Evolutionary conservation across 257 asterid species (phyloP), one percentile per base, ranked within the genome.

Genomic region (Capsicum pubescens): DNA sequence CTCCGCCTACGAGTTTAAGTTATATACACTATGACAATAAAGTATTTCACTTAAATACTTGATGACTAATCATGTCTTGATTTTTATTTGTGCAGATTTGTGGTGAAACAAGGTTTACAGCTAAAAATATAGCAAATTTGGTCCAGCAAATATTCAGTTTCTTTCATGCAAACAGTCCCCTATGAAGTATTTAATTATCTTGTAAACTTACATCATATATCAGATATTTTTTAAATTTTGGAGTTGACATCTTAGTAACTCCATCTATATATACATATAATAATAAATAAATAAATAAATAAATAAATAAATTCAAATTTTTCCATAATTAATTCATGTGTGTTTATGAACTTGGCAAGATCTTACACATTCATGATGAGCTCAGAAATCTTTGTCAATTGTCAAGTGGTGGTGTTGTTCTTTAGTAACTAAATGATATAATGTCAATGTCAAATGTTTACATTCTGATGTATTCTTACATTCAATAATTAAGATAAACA

Each of bases 131-230:
- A 70, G 99, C 99, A 63, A 94, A 93, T 86, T 91, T 97, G 35
- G 91, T 96, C 60, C 98, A 96, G 87, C 99, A 94, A 84, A 94
- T 95, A 86, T 93, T 96, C 91, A 93, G 88, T 83, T 96, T 93
- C 59, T 92, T 96, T 87, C 92, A 95, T 86, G 95, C 94, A 88
- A 89, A 87, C 84, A 87, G 84, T 86, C 85, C 74, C 85, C 80
- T 90, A 57, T 90, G 86, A 92, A 85, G 77, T 6, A 12, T 9
- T 56, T 50, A 56, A 70, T 52, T 26, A 14, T 0, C 9, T 8
- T 54, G 26, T 14, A 76, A 5, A 50, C 81, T 54, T 76, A 4
- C 26, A 76, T 26, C 12, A 76, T 71, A 46, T 76, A 76, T 5
- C 42, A 54, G 54, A 21, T 76, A 21, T 76, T 52, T 48, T 76